Percentiles rank a stretch among this genome's conserved stretches.
These are phyloP conservation scores for Aspergillus panamensis DNA, from an alignment of 495 filamentous ascomycete genomes.

Conservation along the genomic window DNA sequence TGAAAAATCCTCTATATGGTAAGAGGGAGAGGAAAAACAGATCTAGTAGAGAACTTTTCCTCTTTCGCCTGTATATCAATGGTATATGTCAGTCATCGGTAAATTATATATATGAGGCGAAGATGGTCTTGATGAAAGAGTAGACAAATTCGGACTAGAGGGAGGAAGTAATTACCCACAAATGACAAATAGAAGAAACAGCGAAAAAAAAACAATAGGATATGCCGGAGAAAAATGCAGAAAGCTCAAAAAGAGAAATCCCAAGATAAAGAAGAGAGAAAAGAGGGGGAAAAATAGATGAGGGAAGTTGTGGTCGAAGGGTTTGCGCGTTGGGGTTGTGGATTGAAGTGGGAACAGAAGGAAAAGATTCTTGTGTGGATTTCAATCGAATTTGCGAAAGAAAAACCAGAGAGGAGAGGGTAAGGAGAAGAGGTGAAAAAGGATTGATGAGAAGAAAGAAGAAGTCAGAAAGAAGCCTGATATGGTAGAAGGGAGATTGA, in stretches of 20 bases:
- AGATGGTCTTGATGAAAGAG: conserved; percentile 1
- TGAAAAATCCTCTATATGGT: conserved; percentile 13
- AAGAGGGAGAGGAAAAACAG: background rate
- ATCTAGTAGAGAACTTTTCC: conserved; percentile 7
- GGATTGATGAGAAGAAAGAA: conserved; percentile 4
- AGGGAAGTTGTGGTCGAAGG: conserved; percentile 1
- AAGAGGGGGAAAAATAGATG: background rate
- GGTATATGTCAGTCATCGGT: conserved; percentile 13
- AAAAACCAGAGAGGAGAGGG: conserved; percentile 7
- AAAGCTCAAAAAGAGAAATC: conserved; percentile 12
- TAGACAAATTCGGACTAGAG: conserved; percentile 7
- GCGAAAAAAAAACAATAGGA: conserved; percentile 20
- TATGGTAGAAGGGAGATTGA: conserved; percentile 2
- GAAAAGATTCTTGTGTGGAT: conserved; percentile 35
- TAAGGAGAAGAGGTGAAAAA: background rate
- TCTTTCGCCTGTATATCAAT: conserved; percentile 22
- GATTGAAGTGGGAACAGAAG: conserved; percentile 16
- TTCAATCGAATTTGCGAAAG: conserved; percentile 20
- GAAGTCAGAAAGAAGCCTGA: conserved; percentile 3
- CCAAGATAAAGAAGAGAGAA: conserved; percentile 19
- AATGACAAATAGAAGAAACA: conserved; percentile 32
- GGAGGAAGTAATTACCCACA: conserved; percentile 5
- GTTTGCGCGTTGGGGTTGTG: conserved; percentile 8
- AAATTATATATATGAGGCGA: background rate
- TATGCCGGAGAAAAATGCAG: conserved; percentile 19